phyloP scores from a whole-genome alignment of 257 asterid genomes.

The Prunella vulgaris region DNA sequence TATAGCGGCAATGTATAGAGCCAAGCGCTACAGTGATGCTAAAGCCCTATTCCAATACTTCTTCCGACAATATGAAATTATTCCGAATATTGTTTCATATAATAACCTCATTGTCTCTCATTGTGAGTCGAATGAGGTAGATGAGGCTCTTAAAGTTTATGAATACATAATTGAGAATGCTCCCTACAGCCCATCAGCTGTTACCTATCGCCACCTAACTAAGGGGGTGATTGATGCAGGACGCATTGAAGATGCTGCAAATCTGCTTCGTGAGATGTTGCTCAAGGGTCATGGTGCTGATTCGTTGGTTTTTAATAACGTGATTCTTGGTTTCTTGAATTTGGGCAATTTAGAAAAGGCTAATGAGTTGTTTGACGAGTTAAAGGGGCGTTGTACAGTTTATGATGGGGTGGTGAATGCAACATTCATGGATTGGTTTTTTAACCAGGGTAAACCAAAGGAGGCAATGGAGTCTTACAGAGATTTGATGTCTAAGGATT shows the following conservation, averaged over 20 bases:
- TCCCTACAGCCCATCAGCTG: conserved; percentile 72
- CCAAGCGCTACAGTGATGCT: conserved; percentile 56
- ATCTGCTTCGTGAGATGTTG: conserved; percentile 71
- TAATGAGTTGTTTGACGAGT: conserved; percentile 68
- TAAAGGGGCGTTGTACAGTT: conserved; percentile 77
- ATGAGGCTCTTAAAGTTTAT: conserved; percentile 55
- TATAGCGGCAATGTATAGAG: conserved; percentile 82
- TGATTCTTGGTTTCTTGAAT: conserved; percentile 71
- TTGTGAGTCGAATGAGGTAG: conserved; percentile 70
- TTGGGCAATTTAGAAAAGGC: conserved; percentile 73
- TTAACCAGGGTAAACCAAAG: conserved; percentile 67
- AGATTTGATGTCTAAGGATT: conserved; percentile 56
- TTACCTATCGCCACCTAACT: conserved; percentile 76
- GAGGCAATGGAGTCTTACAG: conserved; percentile 86
- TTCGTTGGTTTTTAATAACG: conserved; percentile 77
- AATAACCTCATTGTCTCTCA: conserved; percentile 65
- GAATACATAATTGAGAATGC: conserved; percentile 50
- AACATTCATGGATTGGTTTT: conserved; percentile 89
- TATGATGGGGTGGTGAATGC: conserved; percentile 89
- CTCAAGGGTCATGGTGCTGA: conserved; percentile 90
- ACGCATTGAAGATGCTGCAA: conserved; percentile 57
- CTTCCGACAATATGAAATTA: conserved; percentile 57
- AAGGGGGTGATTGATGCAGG: conserved; percentile 71
- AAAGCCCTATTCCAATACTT: conserved; percentile 76
- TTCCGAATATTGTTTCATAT: conserved; percentile 75